A percentile compares a stretch with the other conserved stretches of the same genome.
Evolutionary conservation across 805 yeast species (phyloP).

Genomic region (Metschnikowia amazonensis): DNA sequence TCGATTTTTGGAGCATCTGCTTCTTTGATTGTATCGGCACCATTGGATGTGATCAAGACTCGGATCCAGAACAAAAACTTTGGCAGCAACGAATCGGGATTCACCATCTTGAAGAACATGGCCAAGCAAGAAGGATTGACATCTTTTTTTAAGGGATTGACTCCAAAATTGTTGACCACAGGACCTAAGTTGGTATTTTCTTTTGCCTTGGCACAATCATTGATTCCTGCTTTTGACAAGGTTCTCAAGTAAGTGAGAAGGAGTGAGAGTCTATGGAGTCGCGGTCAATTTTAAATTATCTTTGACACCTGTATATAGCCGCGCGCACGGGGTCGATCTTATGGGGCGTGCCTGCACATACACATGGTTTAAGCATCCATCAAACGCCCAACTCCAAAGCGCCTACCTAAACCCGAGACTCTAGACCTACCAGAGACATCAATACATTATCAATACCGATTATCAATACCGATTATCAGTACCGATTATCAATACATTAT

Average conservation of each 20-base stretch:
- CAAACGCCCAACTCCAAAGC: too few relatives aligned
- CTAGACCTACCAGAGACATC: too few relatives aligned
- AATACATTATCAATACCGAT: too few relatives aligned
- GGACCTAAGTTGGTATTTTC: slow-evolving; percentile 98
- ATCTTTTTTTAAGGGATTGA: slow-evolving; percentile 92
- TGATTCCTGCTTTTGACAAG: slow-evolving; percentile 93
- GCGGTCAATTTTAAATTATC: neutral
- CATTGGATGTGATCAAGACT: slow-evolving; percentile 96
- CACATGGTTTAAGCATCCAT: too few relatives aligned
- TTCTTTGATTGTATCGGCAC: slow-evolving; percentile 94
- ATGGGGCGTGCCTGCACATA: neutral
- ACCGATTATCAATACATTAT: too few relatives aligned
- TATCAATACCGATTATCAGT: too few relatives aligned
- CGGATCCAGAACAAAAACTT: slow-evolving; percentile 96
- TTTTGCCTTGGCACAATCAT: slow-evolving; percentile 95
- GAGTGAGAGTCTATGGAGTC: too few relatives aligned
- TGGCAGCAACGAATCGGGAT: slow-evolving; percentile 92
- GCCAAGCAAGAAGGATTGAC: slow-evolving; percentile 83
- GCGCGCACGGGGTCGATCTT: neutral
- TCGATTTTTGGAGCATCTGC: slow-evolving; percentile 97
- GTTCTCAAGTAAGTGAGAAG: slow-evolving; percentile 37
- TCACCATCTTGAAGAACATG: slow-evolving; percentile 90
- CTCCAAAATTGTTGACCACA: slow-evolving; percentile 93
- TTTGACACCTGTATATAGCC: neutral
- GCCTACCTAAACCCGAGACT: too few relatives aligned